phyloP scores from a whole-genome alignment of 352 stramenopile species.

The Phytophthora hibernalis region DNA sequence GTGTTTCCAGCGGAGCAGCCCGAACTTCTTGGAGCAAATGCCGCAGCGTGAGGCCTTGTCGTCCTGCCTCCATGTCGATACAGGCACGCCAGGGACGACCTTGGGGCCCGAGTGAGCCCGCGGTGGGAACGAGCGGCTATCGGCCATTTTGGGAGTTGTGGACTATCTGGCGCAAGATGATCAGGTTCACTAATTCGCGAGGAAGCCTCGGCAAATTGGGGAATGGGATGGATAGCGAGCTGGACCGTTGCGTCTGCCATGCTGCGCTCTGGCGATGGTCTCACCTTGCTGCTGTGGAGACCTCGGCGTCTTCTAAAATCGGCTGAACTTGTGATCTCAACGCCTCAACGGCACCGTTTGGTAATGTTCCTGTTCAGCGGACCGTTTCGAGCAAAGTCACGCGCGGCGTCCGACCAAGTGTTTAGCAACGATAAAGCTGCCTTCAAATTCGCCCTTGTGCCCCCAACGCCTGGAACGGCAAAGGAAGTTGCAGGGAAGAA shows the following conservation, averaged over 20 bases:
- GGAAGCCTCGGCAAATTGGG: conserved; percentile 27
- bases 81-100: conserved; percentile 57
- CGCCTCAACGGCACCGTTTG: conserved; percentile 2
- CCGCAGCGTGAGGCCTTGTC: conserved; percentile 54
- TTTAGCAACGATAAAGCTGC: background rate
- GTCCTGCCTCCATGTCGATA: conserved; percentile 64
- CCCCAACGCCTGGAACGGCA: conserved; percentile 12
- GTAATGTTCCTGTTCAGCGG: conserved; percentile 16
- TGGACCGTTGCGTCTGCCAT: conserved; percentile 12
- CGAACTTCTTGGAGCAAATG: conserved; percentile 76
- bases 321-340: conserved; percentile 10
- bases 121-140: conserved; percentile 53
- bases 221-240: conserved; percentile 13
- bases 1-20: conserved; percentile 67
- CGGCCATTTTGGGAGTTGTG: conserved; percentile 40
- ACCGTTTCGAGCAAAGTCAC: conserved; percentile 31
- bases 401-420: background rate
- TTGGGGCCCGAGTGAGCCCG: conserved; percentile 40
- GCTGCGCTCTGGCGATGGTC: too few species aligned
- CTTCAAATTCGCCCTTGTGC: background rate
- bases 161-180: background rate
- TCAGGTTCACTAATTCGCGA: conserved; percentile 10
- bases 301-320: conserved; percentile 25
- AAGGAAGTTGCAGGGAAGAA: conserved; percentile 27
- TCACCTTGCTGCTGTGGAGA: conserved; percentile 16